Conservation (phyloP, 2,329 filamentous ascomycete genomes). For the Colletotrichum sp. region DNA sequence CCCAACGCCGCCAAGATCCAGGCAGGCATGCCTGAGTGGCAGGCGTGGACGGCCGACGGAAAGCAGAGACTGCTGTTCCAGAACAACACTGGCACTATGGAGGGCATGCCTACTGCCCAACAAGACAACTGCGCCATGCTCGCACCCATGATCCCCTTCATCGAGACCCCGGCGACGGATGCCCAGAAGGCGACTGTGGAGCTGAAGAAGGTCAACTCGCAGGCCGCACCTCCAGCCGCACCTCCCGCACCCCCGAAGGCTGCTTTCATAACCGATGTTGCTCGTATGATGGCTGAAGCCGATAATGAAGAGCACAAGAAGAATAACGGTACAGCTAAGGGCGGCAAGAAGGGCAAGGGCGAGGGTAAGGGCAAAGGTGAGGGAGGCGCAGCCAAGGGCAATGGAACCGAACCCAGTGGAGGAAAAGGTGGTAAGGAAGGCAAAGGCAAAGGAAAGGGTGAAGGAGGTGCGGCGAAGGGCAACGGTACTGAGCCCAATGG, state of each 20-base stretch:
- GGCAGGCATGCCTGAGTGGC: conserved; percentile 56
- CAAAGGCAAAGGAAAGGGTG: neutral
- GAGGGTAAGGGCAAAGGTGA: neutral
- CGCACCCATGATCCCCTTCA: conserved; percentile 26
- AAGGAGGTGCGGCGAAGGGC: neutral
- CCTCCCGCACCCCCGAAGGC: neutral
- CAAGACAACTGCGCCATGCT: conserved; percentile 28
- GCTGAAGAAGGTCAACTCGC: conserved; percentile 11
- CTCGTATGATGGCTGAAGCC: neutral
- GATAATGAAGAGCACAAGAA: neutral
- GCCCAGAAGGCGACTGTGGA: conserved; percentile 18
- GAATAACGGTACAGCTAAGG: neutral
- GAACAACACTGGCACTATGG: conserved; percentile 45
- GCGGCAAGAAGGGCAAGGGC: neutral
- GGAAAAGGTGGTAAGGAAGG: neutral
- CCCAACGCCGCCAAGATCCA: conserved; percentile 60
- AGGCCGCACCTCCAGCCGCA: neutral
- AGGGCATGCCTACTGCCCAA: conserved; percentile 35
- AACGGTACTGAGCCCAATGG: neutral
- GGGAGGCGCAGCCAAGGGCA: neutral
- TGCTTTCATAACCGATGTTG: neutral
- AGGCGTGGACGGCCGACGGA: conserved; percentile 36
- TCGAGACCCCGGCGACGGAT: conserved; percentile 21
- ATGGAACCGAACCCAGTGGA: neutral
- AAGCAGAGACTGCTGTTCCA: conserved; percentile 46